Evolutionary conservation across 148 eudicot species (phyloP).

Genomic region (Simmondsia chinensis): DNA sequence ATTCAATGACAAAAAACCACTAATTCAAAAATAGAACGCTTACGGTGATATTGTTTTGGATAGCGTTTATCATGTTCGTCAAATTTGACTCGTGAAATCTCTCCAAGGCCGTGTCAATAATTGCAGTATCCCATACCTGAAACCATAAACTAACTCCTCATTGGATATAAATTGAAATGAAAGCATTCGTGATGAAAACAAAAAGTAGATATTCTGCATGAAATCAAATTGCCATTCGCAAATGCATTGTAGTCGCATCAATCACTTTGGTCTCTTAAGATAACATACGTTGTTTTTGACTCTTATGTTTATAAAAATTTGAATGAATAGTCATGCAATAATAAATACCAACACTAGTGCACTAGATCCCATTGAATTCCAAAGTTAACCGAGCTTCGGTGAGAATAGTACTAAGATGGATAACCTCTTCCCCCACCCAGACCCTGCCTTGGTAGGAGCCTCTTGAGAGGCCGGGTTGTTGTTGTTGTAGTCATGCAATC

Average conservation of each 20-base stretch:
- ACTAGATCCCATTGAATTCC: too few relatives aligned
- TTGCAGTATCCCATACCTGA: constrained; percentile 91
- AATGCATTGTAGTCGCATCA: not conserved
- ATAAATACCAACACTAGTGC: too few relatives aligned
- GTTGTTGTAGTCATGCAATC: too few relatives aligned
- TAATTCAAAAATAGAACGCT: not conserved
- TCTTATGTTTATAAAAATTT: too few relatives aligned
- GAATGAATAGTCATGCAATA: too few relatives aligned
- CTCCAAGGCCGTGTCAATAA: constrained; percentile 83
- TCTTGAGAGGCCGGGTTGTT: too few relatives aligned
- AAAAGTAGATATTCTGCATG: too few relatives aligned
- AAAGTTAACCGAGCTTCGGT: too few relatives aligned
- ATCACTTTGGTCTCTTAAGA: not conserved
- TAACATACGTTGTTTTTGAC: not conserved
- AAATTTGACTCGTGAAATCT: constrained; percentile 58
- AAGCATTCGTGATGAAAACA: too few relatives aligned
- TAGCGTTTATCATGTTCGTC: constrained; percentile 52
- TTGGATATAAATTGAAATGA: not conserved
- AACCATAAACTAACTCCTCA: constrained; percentile 1
- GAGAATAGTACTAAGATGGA: too few relatives aligned
- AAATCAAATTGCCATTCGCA: not conserved
- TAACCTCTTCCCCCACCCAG: too few relatives aligned
- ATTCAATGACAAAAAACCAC: not conserved
- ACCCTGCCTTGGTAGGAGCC: too few relatives aligned
- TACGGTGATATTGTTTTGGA: constrained; percentile 82